These are phyloP conservation scores for Pseudocercospora cruenta DNA, from an alignment of 2,329 filamentous ascomycete genomes.

Conservation along the genomic window DNA sequence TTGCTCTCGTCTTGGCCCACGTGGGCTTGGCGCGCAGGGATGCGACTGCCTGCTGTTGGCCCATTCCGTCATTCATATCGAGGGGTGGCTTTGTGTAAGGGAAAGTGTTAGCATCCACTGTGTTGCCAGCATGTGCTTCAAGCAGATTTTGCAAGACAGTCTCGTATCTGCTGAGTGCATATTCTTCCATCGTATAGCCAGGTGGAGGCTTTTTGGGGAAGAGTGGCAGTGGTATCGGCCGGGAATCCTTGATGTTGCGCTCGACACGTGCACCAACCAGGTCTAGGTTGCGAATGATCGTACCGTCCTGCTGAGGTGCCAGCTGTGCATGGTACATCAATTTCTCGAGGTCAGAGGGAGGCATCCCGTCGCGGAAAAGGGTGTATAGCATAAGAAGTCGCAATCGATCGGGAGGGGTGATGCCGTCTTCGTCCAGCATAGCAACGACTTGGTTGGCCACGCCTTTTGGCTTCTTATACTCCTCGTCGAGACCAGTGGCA, in stretches of 20 bases:
- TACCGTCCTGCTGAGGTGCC: constrained; percentile 67
- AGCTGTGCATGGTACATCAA: constrained; percentile 82
- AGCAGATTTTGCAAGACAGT: constrained; percentile 81
- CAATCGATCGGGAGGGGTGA: constrained; percentile 73
- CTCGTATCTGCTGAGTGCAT: constrained; percentile 83
- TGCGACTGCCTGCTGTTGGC: constrained; percentile 52
- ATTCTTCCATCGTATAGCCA: constrained; percentile 69
- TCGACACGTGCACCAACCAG: constrained; percentile 76
- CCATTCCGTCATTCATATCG: constrained; percentile 63
- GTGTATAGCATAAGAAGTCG: constrained; percentile 85
- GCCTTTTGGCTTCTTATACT: constrained; percentile 87
- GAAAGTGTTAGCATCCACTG: constrained; percentile 49
- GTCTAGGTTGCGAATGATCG: constrained; percentile 76
- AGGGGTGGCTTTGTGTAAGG: constrained; percentile 60
- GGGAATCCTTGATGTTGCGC: constrained; percentile 76
- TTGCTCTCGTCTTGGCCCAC: constrained; percentile 78
- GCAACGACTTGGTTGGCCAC: constrained; percentile 82
- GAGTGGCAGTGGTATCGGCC: constrained; percentile 65
- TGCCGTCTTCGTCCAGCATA: constrained; percentile 81
- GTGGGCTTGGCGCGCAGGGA: constrained; percentile 92
- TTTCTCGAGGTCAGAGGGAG: constrained; percentile 81
- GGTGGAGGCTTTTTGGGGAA: constrained; percentile 69
- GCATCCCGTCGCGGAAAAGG: constrained; percentile 81
- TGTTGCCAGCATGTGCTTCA: constrained; percentile 61
- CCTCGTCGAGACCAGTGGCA: constrained; percentile 90